Percentiles rank a stretch among this genome's conserved stretches.
Conservation (phyloP, 208 protist species). For the Wallacemonas collosoma region DNA sequence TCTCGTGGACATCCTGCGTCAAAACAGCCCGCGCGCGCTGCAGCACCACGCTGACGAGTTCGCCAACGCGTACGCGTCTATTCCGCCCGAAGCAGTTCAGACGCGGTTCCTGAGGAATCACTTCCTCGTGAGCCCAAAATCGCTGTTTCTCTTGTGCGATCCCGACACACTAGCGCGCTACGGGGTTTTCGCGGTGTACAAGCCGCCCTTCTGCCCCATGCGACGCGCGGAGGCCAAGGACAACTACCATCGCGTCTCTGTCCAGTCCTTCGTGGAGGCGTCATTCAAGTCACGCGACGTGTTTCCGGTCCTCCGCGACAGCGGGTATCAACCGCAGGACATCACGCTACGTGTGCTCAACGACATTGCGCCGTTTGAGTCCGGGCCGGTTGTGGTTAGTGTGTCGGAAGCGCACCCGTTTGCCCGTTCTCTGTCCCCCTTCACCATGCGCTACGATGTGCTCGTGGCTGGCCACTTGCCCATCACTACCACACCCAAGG, state of each 20-base stretch:
- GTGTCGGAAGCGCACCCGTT: conserved; percentile 48
- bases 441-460: conserved; percentile 77
- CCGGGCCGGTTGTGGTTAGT: conserved; percentile 75
- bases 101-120: conserved; percentile 83
- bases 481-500: conserved; percentile 29
- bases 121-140: conserved; percentile 79
- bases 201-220: conserved; percentile 91
- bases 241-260: conserved; percentile 82
- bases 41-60: conserved; percentile 63
- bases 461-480: conserved; percentile 74
- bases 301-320: conserved; percentile 39
- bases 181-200: conserved; percentile 79
- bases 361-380: conserved; percentile 63
- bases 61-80: conserved; percentile 36
- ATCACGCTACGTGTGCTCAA: conserved; percentile 77
- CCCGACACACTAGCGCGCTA: conserved; percentile 41
- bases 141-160: conserved; percentile 43
- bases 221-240: conserved; percentile 48
- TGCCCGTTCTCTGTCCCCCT: conserved; percentile 43
- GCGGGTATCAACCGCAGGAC: conserved; percentile 24
- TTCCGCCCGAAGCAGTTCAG: conserved; percentile 58
- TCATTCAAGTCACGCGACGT: conserved; percentile 59
- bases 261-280: conserved; percentile 79
- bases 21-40: conserved; percentile 62
- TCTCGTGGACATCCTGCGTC: conserved; percentile 76